These are phyloP conservation scores for cucumber (Cucumis sativus) DNA, from an alignment of 306 rosid genomes.

Conservation along the genomic window Cucumber_9930_V3 NC_026657.2:33930001-33930500, in stretches of 20 bases:
- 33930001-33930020: too few species aligned
- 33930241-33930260: not conserved
- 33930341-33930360: not conserved
- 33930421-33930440: not conserved
- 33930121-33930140: not conserved
- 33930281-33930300: not conserved
- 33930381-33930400: not conserved
- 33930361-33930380: not conserved
- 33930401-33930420: not conserved
- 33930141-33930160: not conserved
- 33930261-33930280: not conserved
- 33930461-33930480: not conserved
- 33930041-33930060: not conserved
- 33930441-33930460: not conserved
- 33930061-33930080: not conserved
- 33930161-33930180: not conserved
- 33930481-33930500: not conserved
- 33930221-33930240: not conserved
- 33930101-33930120: not conserved
- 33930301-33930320: not conserved
- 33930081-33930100: not conserved
- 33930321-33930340: not conserved
- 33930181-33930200: not conserved
- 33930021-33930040: too few species aligned
- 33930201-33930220: not conserved